Percentiles rank a stretch among this genome's conserved stretches.
Conservation (phyloP, 1,284 basidiomycete species). For the Ustilago curta region DNA sequence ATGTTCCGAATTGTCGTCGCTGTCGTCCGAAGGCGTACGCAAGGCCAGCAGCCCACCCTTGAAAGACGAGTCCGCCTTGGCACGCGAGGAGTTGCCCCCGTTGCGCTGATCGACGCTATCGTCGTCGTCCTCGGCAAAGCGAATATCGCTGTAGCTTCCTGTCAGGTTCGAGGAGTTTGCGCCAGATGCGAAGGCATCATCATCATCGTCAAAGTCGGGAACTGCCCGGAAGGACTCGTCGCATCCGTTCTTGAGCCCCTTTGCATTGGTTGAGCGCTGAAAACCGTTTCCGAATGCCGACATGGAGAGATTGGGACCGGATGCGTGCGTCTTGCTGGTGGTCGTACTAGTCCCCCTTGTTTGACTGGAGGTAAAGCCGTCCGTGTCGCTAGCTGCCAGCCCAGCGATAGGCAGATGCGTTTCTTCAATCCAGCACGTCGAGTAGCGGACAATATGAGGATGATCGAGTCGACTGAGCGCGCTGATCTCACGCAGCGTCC, state of each 20-base stretch:
- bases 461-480: slow-evolving; percentile 87
- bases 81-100: slow-evolving; percentile 10
- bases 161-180: slow-evolving; percentile 72
- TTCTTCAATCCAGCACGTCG: slow-evolving; percentile 68
- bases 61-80: slow-evolving; percentile 19
- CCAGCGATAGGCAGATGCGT: slow-evolving; percentile 50
- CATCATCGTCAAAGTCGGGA: slow-evolving; percentile 59
- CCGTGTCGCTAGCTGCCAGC: slow-evolving; percentile 37
- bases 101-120: slow-evolving; percentile 56
- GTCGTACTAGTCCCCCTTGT: slow-evolving; percentile 49
- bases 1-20: slow-evolving; percentile 20
- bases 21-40: slow-evolving; percentile 39
- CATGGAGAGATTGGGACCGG: slow-evolving; percentile 44
- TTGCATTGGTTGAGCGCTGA: slow-evolving; percentile 17
- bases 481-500: slow-evolving; percentile 91
- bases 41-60: slow-evolving; percentile 29
- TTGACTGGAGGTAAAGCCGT: slow-evolving; percentile 35
- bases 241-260: slow-evolving; percentile 6
- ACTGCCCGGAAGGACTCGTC: slow-evolving; percentile 47
- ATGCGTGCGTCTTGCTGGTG: slow-evolving; percentile 49
- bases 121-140: slow-evolving; percentile 74
- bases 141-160: slow-evolving; percentile 70
- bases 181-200: slow-evolving; percentile 59
- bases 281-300: slow-evolving; percentile 43
- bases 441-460: slow-evolving; percentile 88